phyloP scores from a whole-genome alignment of 2,329 filamentous ascomycete species.

The Fusarium sarcochroum region DNA sequence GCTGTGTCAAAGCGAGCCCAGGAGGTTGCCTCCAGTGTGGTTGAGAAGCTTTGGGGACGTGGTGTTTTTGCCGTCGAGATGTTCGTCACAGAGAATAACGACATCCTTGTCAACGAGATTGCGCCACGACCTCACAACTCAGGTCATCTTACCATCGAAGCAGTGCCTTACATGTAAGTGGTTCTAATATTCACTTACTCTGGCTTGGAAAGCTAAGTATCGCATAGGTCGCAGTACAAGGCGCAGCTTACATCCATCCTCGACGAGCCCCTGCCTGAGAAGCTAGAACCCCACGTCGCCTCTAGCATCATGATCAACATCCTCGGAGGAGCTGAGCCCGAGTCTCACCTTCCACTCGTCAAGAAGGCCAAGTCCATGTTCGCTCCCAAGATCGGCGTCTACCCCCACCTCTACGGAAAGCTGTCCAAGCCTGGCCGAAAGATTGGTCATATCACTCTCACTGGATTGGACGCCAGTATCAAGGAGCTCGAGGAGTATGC shows the following conservation, averaged over 20 bases:
- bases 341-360: slow-evolving; percentile 71
- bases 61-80: slow-evolving; percentile 98
- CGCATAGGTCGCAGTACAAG: slow-evolving; percentile 81
- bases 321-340: slow-evolving; percentile 75
- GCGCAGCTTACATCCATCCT: slow-evolving; percentile 90
- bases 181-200: fast-evolving
- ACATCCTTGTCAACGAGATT: slow-evolving; percentile 87
- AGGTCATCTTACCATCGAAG: slow-evolving; percentile 95
- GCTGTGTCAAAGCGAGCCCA: slow-evolving; percentile 76
- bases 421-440: slow-evolving; percentile 89
- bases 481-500: slow-evolving; percentile 66
- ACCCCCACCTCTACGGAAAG: slow-evolving; percentile 93
- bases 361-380: slow-evolving; percentile 61
- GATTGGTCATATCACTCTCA: slow-evolving; percentile 93
- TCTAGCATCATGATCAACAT: slow-evolving; percentile 86
- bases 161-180: slow-evolving; percentile 75
- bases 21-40: slow-evolving; percentile 62
- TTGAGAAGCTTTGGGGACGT: slow-evolving; percentile 85
- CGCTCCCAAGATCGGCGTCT: slow-evolving; percentile 63
- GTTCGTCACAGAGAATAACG: slow-evolving; percentile 83
- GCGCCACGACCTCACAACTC: slow-evolving; percentile 89
- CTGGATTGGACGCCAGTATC: slow-evolving; percentile 76
- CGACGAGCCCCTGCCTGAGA: slow-evolving; percentile 68
- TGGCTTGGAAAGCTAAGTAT: background rate
- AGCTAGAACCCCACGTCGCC: slow-evolving; percentile 70